Evolutionary conservation across 495 filamentous ascomycete species (phyloP), one percentile per base, ranked within the genome.

Genomic region (Podospora tetraspora): DNA sequence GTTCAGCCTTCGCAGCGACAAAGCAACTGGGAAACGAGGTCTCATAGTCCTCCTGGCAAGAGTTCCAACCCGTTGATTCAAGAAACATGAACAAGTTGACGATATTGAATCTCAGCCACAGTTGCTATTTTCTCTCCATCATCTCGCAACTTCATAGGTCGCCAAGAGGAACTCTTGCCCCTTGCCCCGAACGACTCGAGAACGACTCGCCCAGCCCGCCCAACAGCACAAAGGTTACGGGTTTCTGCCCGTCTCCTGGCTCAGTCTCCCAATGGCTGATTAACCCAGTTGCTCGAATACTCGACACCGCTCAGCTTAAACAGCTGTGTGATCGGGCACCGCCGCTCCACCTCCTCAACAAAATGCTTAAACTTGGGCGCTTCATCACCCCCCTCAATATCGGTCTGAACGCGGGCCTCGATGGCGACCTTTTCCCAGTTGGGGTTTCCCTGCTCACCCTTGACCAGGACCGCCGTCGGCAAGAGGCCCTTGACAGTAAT

Each of bases 261-360:
- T 25, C 25, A 25, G 25, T 25, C 25, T 25, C 25, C 25, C 25
- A 25, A 25, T 25, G 12, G 43, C 66, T 72, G 69, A 71, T 76
- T 74, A 19, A 72, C 74, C 74, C 74, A 76, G 43, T 64, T 68
- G 43, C 72, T 74, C 24, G 64, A 59, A 63, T 59, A 72, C 62
- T 12, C 60, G 34, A 76, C 68, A 37, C 74, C 74, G 29, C 74
- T 74, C 62, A 64, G 24, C 67, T 69, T 68, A 23, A 76, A 74
- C 61, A 75, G 52, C 70, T 69, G 63, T 57, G 72, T 74, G 61
- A 76, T 74, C 23, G 72, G 74, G 62, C 74, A 74, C 24, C 74
- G 43, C 22, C 73, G 66, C 66, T 75, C 73, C 2, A 73, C 68
- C 71, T 75, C 71, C 0, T 10, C 7, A 6, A 69, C 71, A 61